phyloP scores from a whole-genome alignment of 2,329 filamentous ascomycete genomes.

The Aureobasidium vineae region DNA sequence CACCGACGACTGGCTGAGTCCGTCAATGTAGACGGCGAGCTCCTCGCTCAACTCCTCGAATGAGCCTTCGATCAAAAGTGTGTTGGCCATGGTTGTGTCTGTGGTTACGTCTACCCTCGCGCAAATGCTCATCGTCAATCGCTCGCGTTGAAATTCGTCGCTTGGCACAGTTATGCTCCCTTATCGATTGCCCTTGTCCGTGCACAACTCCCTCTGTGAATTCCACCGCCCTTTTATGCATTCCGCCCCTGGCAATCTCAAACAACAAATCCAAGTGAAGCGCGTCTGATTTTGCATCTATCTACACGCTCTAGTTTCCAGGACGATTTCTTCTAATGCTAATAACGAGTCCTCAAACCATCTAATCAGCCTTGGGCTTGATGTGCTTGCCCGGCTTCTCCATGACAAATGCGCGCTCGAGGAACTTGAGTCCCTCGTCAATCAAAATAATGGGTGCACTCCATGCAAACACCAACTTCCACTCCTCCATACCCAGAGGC shows the following conservation, averaged over 20 bases:
- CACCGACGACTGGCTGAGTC: slow-evolving; percentile 64
- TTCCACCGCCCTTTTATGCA: not conserved
- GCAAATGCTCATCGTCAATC: slow-evolving; percentile 7
- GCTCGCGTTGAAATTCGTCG: slow-evolving; percentile 10
- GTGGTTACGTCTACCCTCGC: slow-evolving; percentile 1
- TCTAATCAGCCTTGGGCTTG: slow-evolving; percentile 28
- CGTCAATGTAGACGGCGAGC: slow-evolving; percentile 90
- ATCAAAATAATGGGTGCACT: slow-evolving; percentile 88
- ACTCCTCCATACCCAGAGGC: slow-evolving; percentile 80
- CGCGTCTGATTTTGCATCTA: not conserved
- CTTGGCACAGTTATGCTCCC: not conserved
- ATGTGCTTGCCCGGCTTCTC: slow-evolving; percentile 25
- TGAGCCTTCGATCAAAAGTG: slow-evolving; percentile 73
- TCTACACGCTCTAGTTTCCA: slow-evolving; percentile 7
- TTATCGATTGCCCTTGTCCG: slow-evolving; percentile 5
- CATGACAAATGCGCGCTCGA: slow-evolving; percentile 56
- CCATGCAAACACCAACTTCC: slow-evolving; percentile 85
- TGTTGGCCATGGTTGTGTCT: slow-evolving; percentile 27
- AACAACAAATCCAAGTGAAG: not conserved
- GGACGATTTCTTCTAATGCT: not conserved
- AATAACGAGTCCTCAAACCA: not conserved
- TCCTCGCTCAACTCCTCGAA: slow-evolving; percentile 93
- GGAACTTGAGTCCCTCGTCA: slow-evolving; percentile 77
- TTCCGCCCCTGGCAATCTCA: not conserved
- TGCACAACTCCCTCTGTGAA: not conserved